These are phyloP conservation scores for Erigeron canadensis DNA, from an alignment of 129 eudicot species.

Conservation along the genomic window DNA sequence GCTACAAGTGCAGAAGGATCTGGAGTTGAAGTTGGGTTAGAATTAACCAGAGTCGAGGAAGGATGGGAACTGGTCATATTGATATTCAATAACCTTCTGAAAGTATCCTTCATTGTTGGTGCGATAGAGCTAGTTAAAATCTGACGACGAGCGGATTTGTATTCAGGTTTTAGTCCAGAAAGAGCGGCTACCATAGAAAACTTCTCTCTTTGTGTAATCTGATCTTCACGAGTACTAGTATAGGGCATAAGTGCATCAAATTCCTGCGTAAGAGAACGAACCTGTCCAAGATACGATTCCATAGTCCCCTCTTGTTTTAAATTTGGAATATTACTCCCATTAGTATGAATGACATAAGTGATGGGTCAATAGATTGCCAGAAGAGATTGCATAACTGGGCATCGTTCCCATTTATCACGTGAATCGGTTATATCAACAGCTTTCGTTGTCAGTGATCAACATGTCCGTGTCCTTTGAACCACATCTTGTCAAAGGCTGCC, in stretches of 20 bases:
- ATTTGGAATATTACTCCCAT: background rate
- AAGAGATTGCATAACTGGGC: no score
- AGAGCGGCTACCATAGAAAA: background rate
- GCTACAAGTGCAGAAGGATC: background rate
- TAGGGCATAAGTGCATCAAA: background rate
- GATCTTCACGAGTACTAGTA: background rate
- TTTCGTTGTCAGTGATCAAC: no score
- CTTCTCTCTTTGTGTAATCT: background rate
- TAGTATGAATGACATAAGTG: no score
- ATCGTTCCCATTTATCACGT: no score
- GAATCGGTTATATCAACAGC: no score
- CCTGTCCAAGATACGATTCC: background rate
- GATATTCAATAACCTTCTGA: background rate
- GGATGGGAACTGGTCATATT: background rate
- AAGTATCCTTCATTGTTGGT: background rate
- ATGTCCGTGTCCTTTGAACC: no score
- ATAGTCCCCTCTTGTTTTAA: background rate
- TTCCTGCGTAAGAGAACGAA: background rate
- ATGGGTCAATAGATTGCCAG: no score
- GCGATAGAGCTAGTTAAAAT: background rate
- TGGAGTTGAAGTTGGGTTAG: background rate
- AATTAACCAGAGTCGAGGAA: background rate
- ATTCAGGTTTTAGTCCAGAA: background rate
- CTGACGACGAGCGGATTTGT: background rate
- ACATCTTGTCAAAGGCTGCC: no score